Evolutionary conservation across 495 filamentous ascomycete species (phyloP), one percentile per base, ranked within the genome.

Genomic region (Daldinia bambusicola): DNA sequence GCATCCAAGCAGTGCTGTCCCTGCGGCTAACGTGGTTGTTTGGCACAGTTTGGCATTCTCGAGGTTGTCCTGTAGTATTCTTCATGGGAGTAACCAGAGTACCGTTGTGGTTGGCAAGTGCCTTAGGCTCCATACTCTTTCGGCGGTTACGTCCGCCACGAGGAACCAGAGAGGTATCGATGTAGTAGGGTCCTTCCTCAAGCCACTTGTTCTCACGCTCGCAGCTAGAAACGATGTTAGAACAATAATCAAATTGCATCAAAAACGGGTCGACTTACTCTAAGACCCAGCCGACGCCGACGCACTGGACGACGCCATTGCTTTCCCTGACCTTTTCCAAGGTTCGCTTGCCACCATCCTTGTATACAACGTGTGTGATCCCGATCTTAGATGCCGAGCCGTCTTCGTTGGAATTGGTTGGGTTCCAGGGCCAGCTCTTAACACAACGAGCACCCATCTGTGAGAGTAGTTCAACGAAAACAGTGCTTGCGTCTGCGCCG

Each of bases 311-410:
- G 20, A 91, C 83, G 1, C 92, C 93, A 18, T 86, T 84, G 36
- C 88, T 89, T 67, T 91, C 85, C 58, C 89, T 84, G 7, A 96
- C 92, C 78, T 97, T 98, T 77, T 97, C 91, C 58, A 98, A 77
- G 0, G 95, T 98, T 37, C 91, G 87, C 60, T 92, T 88, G 8
- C 90, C 90, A 45, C 95, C 95, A 79, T 97, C 95, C 75, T 98
- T 98, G 81, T 92, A 99, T 1, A 99, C 89, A 1, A 99, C 92
- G 74, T 99, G 95, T 4, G 95, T 99, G 75, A 98, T 94, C 2
- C 92, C 92, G 36, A 96, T 83, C 76, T 89, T 92, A 26, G 80
- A 72, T 6, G 77, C 70, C 8, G 82, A 76, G 4, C 80, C 74
- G 37, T 79, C 76, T 16, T 65, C 68, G 31, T 77, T 75, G 66